Evolutionary conservation across 2,329 filamentous ascomycete species (phyloP), one percentile per base, ranked within the genome.

Genomic region (Hypoxylon sp.): DNA sequence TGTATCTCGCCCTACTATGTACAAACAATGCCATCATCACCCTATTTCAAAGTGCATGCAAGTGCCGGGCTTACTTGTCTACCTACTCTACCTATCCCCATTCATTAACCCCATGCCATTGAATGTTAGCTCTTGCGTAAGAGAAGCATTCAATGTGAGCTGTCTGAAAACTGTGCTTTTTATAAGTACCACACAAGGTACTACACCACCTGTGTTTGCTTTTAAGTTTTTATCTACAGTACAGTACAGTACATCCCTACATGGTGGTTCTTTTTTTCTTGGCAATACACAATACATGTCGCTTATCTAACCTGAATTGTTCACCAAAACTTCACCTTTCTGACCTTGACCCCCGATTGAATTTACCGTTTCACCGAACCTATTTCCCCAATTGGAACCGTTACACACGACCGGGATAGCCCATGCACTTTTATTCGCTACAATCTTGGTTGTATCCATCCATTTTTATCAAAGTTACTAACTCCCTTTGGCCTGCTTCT

Each of bases 21-120:
- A 51, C 55, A 51, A 49, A 55, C 51, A 58, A 58, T 58, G 55
- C 55, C 55, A 58, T 58, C 55, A 58, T 58, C 55, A 58, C 47
- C 55, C 51, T 55, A 58, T 55, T 31, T 48, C 40, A 26, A 29
- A 46, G 29, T 49, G 38, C 47, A 55, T 55, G 55, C 55, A 51
- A 55, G 55, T 55, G 55, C 47, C 35, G 47, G 42, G 42, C 37
- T 49, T 57, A 57, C 45, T 46, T 43, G 13, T n/a, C n/a, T n/a
- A n/a, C n/a, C n/a, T n/a, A n/a, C n/a, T n/a, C n/a, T n/a, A n/a
- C n/a, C n/a, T n/a, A n/a, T n/a, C n/a, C n/a, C n/a, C n/a, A n/a
- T n/a, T n/a, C n/a, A n/a, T n/a, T n/a, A n/a, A n/a, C n/a, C n/a
- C n/a, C n/a, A n/a, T n/a, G n/a, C n/a, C n/a, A n/a, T n/a, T n/a